Base-by-base conservation (phyloP, 2,329 filamentous ascomycete species). In the Verticillium tricorpus region DNA sequence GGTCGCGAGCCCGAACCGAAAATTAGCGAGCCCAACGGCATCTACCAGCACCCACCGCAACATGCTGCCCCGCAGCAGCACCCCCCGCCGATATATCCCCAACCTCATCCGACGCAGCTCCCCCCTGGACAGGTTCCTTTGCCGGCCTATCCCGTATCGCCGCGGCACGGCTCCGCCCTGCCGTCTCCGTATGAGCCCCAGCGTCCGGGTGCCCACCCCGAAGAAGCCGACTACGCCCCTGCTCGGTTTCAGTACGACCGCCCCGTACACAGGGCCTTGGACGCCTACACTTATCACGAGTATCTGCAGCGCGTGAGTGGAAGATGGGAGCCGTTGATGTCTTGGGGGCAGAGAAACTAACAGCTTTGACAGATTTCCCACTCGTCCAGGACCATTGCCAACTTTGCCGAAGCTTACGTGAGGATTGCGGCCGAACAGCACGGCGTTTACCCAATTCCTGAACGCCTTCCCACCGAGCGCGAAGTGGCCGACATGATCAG, bases 401-500 rank as follows among this genome's bases (percentile, higher is more conserved):
- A 82, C 64, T 87, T 86, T 67, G 82, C 83, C 37, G 84, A 86
- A 65, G 81, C 80, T 1, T 86, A 85, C 60, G 75, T 76, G 6
- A 78, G 80, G 57, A 78, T 85, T 28, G 83, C 83, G 2, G 79
- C 81, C 11, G 84, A 86, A 65, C 83, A 86, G 67, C 82, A 85
- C 56, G 79, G 81, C 6, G 75, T 77, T 14, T 81, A 84, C 32
- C 79, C 82, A 0, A 81, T 85, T 25, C 80, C 82, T 1, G 81
- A 83, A 56, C 76, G 84, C 60, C 72, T 87, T 55, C 85, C 85
- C 0, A 80, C 78, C 7, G 84, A 86, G 65, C 78, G 79, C 22
- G 84, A 87, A 67, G 79, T 86, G 1, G 75, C 74, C 60, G 80
- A 83, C 5, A 82, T 87, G 76, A 73, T 86, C 28, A 78, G 76